A percentile compares a stretch with the other conserved stretches of the same genome.
Conservation (phyloP, 176 grass and related monocot species). For the Thalia dealbata region DNA sequence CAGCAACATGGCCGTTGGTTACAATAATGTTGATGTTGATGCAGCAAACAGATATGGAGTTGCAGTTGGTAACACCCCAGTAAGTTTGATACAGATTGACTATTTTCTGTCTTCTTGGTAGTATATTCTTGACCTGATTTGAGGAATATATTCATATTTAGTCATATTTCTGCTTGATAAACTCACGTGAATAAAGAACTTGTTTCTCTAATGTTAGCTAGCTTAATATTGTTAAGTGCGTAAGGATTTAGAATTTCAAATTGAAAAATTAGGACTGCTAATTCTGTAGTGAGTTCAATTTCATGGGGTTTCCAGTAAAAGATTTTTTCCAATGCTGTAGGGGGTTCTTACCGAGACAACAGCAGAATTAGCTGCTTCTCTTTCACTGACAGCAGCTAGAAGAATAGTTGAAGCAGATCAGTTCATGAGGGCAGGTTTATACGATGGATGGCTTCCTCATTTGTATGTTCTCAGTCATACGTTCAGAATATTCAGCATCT, state of each 20-base stretch:
- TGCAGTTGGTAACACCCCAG: constrained; percentile 80
- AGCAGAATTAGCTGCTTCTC: constrained; percentile 67
- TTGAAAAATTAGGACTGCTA: too few relatives aligned
- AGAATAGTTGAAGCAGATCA: constrained; percentile 76
- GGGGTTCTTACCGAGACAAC: constrained; percentile 97
- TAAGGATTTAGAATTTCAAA: too few relatives aligned
- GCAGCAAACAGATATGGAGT: constrained; percentile 65
- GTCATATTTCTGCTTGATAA: neutral
- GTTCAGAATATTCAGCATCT: neutral
- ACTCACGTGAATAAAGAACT: too few relatives aligned
- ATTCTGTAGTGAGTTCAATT: too few relatives aligned
- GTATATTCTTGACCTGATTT: neutral
- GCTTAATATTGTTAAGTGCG: too few relatives aligned
- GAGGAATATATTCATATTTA: neutral
- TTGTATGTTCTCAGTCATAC: constrained; percentile 33
- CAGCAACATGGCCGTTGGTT: constrained; percentile 98
- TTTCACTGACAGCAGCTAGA: constrained; percentile 51
- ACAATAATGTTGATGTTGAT: constrained; percentile 82
- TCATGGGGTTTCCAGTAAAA: neutral
- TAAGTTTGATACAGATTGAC: constrained; percentile 16
- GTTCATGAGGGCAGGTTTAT: constrained; percentile 83
- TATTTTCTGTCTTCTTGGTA: neutral
- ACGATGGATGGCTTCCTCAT: constrained; percentile 89
- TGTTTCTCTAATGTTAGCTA: too few relatives aligned
- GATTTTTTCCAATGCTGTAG: constrained; percentile 16